These are phyloP conservation scores for Mollisiaceae sp. DNA, from an alignment of 2,329 filamentous ascomycete species.

Conservation along the genomic window DNA sequence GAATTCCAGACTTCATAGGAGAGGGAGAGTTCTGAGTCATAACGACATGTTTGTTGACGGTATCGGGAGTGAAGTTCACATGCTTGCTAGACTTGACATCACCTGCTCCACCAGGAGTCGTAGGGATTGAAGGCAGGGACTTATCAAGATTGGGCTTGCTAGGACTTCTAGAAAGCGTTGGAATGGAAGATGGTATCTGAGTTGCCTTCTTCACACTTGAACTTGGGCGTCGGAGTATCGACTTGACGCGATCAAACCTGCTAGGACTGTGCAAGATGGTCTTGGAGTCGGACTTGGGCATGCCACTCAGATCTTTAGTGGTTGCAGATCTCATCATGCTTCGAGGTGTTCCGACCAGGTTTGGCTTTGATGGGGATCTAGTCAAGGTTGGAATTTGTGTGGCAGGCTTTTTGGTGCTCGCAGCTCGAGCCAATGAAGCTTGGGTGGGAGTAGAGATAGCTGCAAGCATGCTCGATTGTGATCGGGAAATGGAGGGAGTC, in stretches of 20 bases:
- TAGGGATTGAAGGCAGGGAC: constrained; percentile 57
- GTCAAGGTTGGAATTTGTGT: constrained; percentile 52
- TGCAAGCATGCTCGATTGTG: constrained; percentile 53
- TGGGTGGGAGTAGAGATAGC: constrained; percentile 80
- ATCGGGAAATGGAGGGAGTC: constrained; percentile 50
- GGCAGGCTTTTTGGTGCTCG: constrained; percentile 59
- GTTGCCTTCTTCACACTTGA: constrained; percentile 33
- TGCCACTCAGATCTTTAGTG: constrained; percentile 50
- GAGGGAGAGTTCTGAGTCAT: constrained; percentile 59
- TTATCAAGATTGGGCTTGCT: constrained; percentile 60
- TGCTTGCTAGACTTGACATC: constrained; percentile 70
- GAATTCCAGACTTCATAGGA: constrained; percentile 56
- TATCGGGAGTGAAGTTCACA: constrained; percentile 79
- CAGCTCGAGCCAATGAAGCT: constrained; percentile 68
- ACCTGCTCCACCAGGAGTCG: constrained; percentile 56
- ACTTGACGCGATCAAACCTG: constrained; percentile 57
- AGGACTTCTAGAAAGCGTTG: constrained; percentile 43
- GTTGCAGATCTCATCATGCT: constrained; percentile 59
- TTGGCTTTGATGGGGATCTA: constrained; percentile 59
- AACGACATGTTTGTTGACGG: constrained; percentile 53
- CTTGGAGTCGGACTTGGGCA: constrained; percentile 39
- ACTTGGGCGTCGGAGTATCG: constrained; percentile 54
- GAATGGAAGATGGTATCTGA: constrained; percentile 31
- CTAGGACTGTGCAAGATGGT: constrained; percentile 34
- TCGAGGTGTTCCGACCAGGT: constrained; percentile 49